Conservation (phyloP, 2,329 filamentous ascomycete species). For the Hansfordia pulvinata region DNA sequence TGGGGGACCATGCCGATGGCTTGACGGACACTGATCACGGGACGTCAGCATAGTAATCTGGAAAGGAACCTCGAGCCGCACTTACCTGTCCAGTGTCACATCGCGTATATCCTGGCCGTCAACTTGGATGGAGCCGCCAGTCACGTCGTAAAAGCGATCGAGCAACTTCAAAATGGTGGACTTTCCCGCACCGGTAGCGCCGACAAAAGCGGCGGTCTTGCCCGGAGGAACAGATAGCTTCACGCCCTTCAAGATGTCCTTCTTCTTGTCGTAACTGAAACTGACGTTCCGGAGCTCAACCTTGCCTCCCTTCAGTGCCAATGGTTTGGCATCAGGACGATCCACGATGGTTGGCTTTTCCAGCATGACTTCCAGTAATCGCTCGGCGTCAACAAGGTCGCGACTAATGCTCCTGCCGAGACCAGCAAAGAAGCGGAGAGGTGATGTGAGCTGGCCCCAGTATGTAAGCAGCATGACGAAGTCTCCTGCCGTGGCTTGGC, state of each 20-base stretch:
- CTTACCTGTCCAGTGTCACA: constrained; percentile 22
- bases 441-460: constrained; percentile 59
- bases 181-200: constrained; percentile 41
- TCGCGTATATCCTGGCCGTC: constrained; percentile 30
- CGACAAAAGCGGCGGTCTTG: constrained; percentile 44
- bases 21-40: constrained; percentile 19
- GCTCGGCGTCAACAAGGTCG: constrained; percentile 43
- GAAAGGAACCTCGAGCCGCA: not conserved
- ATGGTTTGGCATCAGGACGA: constrained; percentile 31
- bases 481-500: constrained; percentile 46
- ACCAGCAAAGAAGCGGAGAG: constrained; percentile 54
- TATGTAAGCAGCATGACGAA: constrained; percentile 62
- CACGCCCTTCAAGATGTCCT: constrained; percentile 40
- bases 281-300: constrained; percentile 40
- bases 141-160: constrained; percentile 36
- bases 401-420: constrained; percentile 41
- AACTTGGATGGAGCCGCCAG: constrained; percentile 28
- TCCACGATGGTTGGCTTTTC: constrained; percentile 41
- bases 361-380: constrained; percentile 42
- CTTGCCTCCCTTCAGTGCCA: constrained; percentile 36
- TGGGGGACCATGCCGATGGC: constrained; percentile 31
- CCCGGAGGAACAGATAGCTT: constrained; percentile 35
- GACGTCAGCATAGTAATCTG: not conserved
- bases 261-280: constrained; percentile 47
- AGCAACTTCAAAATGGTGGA: constrained; percentile 34